Conservation (phyloP, 1,284 basidiomycete genomes). For the Phaffia rhodozyma region DNA sequence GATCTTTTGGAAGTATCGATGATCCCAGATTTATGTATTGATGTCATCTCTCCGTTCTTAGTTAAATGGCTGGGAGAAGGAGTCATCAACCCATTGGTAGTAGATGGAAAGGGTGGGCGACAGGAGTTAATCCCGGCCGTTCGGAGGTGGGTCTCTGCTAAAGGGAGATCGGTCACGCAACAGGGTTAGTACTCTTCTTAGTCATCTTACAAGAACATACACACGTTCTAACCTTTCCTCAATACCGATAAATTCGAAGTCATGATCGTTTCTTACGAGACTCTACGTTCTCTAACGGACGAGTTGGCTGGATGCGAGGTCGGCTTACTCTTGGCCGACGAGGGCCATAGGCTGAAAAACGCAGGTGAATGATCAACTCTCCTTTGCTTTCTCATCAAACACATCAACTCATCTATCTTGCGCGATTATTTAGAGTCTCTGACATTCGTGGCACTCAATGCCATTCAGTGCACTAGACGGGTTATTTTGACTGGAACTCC, state of each 20-base stretch:
- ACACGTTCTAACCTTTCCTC: background rate
- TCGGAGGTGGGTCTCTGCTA: constrained; percentile 71
- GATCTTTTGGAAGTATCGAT: no score
- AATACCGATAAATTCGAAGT: constrained; percentile 42
- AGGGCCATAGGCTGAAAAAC: constrained; percentile 96
- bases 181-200: constrained; percentile 49
- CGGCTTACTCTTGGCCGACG: constrained; percentile 86
- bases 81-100: constrained; percentile 62
- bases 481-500: constrained; percentile 96
- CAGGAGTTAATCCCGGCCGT: constrained; percentile 65
- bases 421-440: constrained; percentile 50
- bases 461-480: constrained; percentile 79
- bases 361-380: constrained; percentile 47
- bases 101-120: constrained; percentile 83
- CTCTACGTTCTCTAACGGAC: constrained; percentile 65
- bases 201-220: no score
- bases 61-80: constrained; percentile 89
- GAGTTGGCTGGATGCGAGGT: constrained; percentile 70
- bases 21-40: background rate
- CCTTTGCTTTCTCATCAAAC: background rate
- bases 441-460: constrained; percentile 77
- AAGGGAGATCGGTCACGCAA: constrained; percentile 73
- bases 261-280: constrained; percentile 99
- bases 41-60: constrained; percentile 28
- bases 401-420: background rate